Conservation (phyloP, 2,329 filamentous ascomycete genomes). For the Hypoxylon sp. region DNA sequence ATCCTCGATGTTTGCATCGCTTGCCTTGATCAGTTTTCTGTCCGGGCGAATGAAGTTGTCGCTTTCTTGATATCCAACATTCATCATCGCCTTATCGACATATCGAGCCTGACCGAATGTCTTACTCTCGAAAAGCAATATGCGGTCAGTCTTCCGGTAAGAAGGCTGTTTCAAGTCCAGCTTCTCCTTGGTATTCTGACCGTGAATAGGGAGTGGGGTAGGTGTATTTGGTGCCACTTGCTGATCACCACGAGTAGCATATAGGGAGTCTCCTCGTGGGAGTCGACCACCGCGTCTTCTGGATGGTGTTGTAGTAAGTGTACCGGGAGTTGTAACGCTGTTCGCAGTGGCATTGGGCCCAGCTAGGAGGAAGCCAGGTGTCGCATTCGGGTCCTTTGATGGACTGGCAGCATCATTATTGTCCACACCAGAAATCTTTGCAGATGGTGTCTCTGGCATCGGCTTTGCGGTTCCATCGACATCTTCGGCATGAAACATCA, state of each 20-base stretch:
- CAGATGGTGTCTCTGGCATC: constrained; percentile 56
- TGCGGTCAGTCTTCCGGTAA: constrained; percentile 83
- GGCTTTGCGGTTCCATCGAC: constrained; percentile 80
- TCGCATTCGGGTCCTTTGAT: constrained; percentile 61
- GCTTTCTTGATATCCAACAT: constrained; percentile 95
- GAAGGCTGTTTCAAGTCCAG: constrained; percentile 83
- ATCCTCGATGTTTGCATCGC: constrained; percentile 72
- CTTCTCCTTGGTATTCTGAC: constrained; percentile 84
- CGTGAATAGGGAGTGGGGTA: constrained; percentile 81
- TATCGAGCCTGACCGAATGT: constrained; percentile 89
- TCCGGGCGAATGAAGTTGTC: constrained; percentile 88
- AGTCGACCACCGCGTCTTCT: constrained; percentile 63
- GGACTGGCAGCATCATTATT: constrained; percentile 63
- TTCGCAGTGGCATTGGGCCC: constrained; percentile 59
- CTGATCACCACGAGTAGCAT: constrained; percentile 65
- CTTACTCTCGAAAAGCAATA: constrained; percentile 86
- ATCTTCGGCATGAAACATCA: constrained; percentile 85
- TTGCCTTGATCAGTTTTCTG: constrained; percentile 76
- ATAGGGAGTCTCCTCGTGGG: constrained; percentile 69
- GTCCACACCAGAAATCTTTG: constrained; percentile 56
- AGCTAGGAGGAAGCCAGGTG: constrained; percentile 59
- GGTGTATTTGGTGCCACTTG: constrained; percentile 67
- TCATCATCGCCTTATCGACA: constrained; percentile 96
- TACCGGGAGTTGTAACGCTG: constrained; percentile 50
- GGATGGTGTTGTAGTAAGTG: constrained; percentile 57